Conservation (phyloP, 2,329 filamentous ascomycete species). For the Trichoderma aggressivum region DNA sequence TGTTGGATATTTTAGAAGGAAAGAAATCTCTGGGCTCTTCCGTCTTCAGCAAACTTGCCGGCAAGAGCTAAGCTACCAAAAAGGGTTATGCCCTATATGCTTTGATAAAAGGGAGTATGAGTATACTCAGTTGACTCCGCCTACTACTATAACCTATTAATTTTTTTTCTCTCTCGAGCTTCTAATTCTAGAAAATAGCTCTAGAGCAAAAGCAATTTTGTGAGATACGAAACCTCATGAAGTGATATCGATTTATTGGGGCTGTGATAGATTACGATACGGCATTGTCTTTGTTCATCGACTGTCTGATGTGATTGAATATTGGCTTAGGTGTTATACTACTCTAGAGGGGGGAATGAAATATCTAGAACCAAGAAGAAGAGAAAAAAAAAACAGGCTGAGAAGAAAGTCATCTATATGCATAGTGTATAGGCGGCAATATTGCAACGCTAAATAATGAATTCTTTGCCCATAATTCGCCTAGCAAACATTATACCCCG, state of each 20-base stretch:
- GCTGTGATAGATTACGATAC: background rate
- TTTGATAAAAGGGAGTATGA: background rate
- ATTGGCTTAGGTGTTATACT: background rate
- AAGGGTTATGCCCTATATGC: background rate
- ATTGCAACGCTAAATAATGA: slow-evolving; percentile 1
- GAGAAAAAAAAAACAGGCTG: background rate
- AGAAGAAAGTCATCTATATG: background rate
- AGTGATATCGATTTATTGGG: background rate
- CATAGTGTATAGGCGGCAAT: background rate
- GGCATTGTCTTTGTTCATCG: background rate
- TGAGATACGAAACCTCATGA: background rate
- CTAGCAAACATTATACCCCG: background rate
- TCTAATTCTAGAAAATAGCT: slow-evolving; percentile 7
- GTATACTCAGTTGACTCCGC: background rate
- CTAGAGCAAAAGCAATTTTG: background rate
- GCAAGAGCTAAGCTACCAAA: slow-evolving; percentile 28
- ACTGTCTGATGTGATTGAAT: background rate
- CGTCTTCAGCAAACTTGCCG: slow-evolving; percentile 39
- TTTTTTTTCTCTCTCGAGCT: background rate
- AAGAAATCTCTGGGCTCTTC: slow-evolving; percentile 38
- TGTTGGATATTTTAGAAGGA: slow-evolving; percentile 78
- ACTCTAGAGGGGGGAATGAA: background rate
- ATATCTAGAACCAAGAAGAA: background rate
- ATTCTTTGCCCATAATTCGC: background rate
- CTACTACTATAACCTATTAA: slow-evolving; percentile 5